phyloP scores from a whole-genome alignment of 2,329 filamentous ascomycete genomes.

The Phoma sp. region DNA sequence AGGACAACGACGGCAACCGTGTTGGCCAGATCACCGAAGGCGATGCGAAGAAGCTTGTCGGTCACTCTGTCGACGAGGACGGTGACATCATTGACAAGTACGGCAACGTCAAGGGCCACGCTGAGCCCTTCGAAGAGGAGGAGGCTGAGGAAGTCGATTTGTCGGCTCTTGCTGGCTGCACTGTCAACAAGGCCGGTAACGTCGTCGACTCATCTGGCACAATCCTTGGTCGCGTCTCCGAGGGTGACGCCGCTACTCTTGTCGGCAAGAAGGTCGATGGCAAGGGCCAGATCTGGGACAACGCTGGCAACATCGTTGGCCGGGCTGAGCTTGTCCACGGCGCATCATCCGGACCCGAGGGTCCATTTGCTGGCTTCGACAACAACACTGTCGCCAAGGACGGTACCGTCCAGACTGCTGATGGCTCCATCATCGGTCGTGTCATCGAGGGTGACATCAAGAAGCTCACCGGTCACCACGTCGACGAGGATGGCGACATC shows the following conservation, averaged over 20 bases:
- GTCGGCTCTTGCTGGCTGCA: conserved; percentile 67
- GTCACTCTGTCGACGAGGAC: conserved; percentile 79
- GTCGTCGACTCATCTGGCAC: conserved; percentile 67
- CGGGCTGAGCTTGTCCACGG: conserved; percentile 65
- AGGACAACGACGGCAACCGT: conserved; percentile 80
- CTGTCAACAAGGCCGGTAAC: conserved; percentile 69
- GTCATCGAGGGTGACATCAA: conserved; percentile 60
- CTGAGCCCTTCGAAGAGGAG: conserved; percentile 62
- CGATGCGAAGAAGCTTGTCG: conserved; percentile 74
- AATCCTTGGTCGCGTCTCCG: conserved; percentile 64
- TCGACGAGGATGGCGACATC: conserved; percentile 61
- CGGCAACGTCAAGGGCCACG: conserved; percentile 66
- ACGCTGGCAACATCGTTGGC: conserved; percentile 67
- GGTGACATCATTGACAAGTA: conserved; percentile 84
- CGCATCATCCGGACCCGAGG: conserved; percentile 59
- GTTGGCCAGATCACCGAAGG: conserved; percentile 76
- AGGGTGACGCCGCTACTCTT: conserved; percentile 64
- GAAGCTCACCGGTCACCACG: conserved; percentile 59
- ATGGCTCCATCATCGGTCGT: conserved; percentile 58
- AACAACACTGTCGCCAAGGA: conserved; percentile 64
- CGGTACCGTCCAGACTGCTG: conserved; percentile 59
- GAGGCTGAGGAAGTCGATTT: conserved; percentile 62
- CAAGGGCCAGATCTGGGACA: conserved; percentile 70
- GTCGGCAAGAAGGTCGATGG: conserved; percentile 69
- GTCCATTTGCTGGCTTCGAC: conserved; percentile 68